Percentiles rank a stretch among this genome's conserved stretches.
These are phyloP conservation scores for Suillus brevipes DNA, from an alignment of 768 basidiomycete genomes.

Conservation along the genomic window DNA sequence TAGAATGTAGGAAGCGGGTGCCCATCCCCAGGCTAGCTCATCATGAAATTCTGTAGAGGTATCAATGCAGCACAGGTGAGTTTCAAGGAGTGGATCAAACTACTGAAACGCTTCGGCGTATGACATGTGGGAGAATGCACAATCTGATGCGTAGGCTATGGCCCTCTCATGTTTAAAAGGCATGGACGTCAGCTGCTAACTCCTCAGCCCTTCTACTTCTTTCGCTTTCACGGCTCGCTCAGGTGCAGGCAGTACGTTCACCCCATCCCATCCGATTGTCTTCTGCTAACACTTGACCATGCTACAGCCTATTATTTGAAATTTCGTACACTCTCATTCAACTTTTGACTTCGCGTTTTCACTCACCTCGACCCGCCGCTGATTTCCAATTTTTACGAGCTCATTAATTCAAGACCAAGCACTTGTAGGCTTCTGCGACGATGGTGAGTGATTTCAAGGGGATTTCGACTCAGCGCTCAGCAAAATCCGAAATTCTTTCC, in stretches of 20 bases:
- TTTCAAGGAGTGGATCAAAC: conserved; percentile 31
- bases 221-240: conserved; percentile 2
- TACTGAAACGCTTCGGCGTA: not conserved
- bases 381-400: not conserved
- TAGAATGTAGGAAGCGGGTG: not conserved
- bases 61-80: conserved; percentile 54
- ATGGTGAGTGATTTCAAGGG: too few species aligned
- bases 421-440: too few species aligned
- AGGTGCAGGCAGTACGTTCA: conserved; percentile 4
- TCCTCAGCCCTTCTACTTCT: not conserved
- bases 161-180: not conserved
- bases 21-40: not conserved
- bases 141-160: not conserved
- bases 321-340: not conserved
- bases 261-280: not conserved
- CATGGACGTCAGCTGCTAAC: not conserved
- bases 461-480: too few species aligned
- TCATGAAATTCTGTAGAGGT: not conserved
- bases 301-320: not conserved
- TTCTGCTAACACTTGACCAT: not conserved
- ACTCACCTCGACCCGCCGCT: not conserved
- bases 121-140: not conserved
- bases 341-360: not conserved
- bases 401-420: too few species aligned
- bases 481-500: too few species aligned